Conservation (phyloP, 129 eudicot genomes). For the Gnaphalium uliginosum region DNA sequence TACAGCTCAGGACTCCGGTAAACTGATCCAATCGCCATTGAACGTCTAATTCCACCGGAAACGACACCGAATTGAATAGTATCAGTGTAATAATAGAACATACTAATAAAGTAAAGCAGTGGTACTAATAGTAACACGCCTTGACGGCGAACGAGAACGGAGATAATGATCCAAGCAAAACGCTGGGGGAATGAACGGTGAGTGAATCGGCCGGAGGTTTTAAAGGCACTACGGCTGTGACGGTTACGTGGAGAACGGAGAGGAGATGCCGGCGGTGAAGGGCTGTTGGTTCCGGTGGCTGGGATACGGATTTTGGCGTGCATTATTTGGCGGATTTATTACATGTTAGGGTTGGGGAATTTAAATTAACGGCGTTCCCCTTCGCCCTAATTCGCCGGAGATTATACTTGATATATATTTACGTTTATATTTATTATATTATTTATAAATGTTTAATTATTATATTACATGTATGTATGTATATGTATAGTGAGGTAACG, state of each 20-base stretch:
- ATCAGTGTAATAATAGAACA: constrained; percentile 62
- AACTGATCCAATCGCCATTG: constrained; percentile 64
- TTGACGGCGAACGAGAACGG: constrained; percentile 63
- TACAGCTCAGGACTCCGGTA: constrained; percentile 87
- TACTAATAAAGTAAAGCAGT: constrained; percentile 53
- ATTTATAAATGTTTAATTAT: neutral
- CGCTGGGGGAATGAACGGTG: constrained; percentile 57
- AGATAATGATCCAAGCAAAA: constrained; percentile 49
- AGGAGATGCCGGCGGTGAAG: constrained; percentile 73
- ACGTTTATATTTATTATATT: neutral
- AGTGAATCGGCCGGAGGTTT: constrained; percentile 35
- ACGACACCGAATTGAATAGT: constrained; percentile 58
- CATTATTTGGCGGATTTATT: constrained; percentile 43
- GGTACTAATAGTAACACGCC: constrained; percentile 71
- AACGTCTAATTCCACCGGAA: constrained; percentile 34
- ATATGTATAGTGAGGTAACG: neutral
- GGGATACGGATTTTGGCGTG: constrained; percentile 72
- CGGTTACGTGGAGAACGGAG: constrained; percentile 33
- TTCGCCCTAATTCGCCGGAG: constrained; percentile 22
- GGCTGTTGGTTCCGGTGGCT: constrained; percentile 72
- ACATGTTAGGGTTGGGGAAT: constrained; percentile 25
- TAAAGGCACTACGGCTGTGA: constrained; percentile 33
- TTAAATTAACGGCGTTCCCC: constrained; percentile 21
- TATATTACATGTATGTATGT: too few relatives aligned
- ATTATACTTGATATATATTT: neutral